Evolutionary conservation across 306 rosid species (phyloP).

Genomic region (Amphicarpaea edgeworthii): DNA sequence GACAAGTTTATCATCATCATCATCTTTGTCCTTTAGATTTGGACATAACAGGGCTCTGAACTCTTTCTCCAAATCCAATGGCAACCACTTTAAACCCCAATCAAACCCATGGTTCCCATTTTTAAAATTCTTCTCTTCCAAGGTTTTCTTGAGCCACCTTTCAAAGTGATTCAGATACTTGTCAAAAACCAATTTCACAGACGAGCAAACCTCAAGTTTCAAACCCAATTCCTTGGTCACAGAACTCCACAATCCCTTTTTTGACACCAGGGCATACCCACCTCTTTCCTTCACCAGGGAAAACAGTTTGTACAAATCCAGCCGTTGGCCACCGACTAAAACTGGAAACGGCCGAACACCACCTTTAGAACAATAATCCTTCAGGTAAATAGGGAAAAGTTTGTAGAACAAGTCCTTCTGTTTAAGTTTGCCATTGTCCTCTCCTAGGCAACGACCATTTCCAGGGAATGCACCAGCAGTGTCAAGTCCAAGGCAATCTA

Average conservation of each 20-base stretch:
- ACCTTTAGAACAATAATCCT: slow-evolving; percentile 57
- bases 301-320: slow-evolving; percentile 75
- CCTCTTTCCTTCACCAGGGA: slow-evolving; percentile 70
- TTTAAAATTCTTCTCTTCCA: slow-evolving; percentile 50
- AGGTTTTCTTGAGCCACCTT: slow-evolving; percentile 61
- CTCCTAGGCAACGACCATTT: slow-evolving; percentile 38
- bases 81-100: slow-evolving; percentile 45
- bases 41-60: slow-evolving; percentile 55
- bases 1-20: slow-evolving; percentile 42
- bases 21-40: slow-evolving; percentile 44
- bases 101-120: slow-evolving; percentile 48
- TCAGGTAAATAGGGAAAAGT: slow-evolving; percentile 55
- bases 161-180: slow-evolving; percentile 75
- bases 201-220: slow-evolving; percentile 50
- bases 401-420: slow-evolving; percentile 61
- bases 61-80: slow-evolving; percentile 63
- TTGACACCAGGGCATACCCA: slow-evolving; percentile 68
- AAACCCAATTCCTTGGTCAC: slow-evolving; percentile 66
- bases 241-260: slow-evolving; percentile 64
- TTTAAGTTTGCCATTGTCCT: slow-evolving; percentile 44
- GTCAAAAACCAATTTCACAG: slow-evolving; percentile 64
- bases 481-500: slow-evolving; percentile 56
- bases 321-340: slow-evolving; percentile 57
- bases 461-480: slow-evolving; percentile 43
- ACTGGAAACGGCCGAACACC: slow-evolving; percentile 67